Base-by-base conservation (phyloP, 257 asterid genomes). In the Solanum lignicaule region DNA sequence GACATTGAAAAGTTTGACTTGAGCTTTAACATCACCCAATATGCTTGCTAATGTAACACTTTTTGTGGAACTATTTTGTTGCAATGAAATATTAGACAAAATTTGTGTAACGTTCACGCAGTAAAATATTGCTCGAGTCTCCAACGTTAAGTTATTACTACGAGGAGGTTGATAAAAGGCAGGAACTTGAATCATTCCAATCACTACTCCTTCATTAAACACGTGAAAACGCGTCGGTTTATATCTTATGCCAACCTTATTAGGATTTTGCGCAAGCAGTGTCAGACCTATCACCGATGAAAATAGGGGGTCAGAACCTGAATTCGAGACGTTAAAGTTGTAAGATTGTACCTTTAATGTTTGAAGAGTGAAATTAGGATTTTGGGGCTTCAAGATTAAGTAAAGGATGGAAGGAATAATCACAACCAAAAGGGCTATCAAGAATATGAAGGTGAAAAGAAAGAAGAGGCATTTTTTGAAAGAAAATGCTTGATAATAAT, bases 81-180 rank as follows among this genome's bases (percentile, higher is more conserved):
- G 86, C 41, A 85, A 73, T 1, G 86, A 88, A 52, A 87, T 91
- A 73, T 83, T 87, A 18, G 92, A 83, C 89, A 91, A 74, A 5
- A 95, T 86, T 65, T 92, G 90, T 69, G 91, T 92, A 14, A 95
- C 83, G 4, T 94, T 90, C 9, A 95, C 90, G 43, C 91, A 76
- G 52, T 91, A 90, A 46, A 95, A 87, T 33, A 87, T 72, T 1
- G 87, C 91, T 32, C 86, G 73, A 2, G 94, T 91, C 33, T 91
- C 89, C 65, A 95, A 58, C 73, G 90, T 93, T 25, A 91, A 83
- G 84, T 93, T 92, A 48, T 87, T 90, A 88, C 95, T 95, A 25
- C 55, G 39, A 1, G 98, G 95, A 11, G 98, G 98, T 75, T 95
- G 98, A 65, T 93, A 92, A 86, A 95, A 93, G 72, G 68, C 89